Evolutionary conservation across 2,329 filamentous ascomycete genomes (phyloP).

Genomic region (Hypoxylon sp.): DNA sequence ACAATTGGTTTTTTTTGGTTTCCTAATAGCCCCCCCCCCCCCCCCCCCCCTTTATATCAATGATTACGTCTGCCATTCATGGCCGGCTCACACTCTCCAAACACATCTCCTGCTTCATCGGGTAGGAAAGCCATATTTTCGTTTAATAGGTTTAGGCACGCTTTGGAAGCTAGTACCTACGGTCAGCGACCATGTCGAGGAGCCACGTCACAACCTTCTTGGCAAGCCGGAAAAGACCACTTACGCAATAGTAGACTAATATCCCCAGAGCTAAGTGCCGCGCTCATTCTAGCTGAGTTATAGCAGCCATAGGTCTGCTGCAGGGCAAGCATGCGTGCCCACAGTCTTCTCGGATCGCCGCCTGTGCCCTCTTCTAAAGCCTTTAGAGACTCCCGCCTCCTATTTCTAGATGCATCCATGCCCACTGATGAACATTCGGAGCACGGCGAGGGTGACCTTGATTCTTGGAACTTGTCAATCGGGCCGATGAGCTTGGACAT

Average conservation of each 20-base stretch:
- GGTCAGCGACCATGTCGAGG: conserved; percentile 28
- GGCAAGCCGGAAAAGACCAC: conserved; percentile 44
- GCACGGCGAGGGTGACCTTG: conserved; percentile 48
- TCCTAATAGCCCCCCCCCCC: not conserved
- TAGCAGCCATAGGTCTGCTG: conserved; percentile 65
- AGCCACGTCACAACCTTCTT: conserved; percentile 19
- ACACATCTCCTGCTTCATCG: conserved; percentile 47
- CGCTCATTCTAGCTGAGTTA: conserved; percentile 64
- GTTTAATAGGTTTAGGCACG: conserved; percentile 54
- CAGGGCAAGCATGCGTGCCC: conserved; percentile 65
- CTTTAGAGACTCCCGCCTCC: conserved; percentile 51
- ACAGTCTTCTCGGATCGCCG: conserved; percentile 61
- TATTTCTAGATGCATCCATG: conserved; percentile 28
- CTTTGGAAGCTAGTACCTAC: conserved; percentile 51
- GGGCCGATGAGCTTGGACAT: conserved; percentile 21
- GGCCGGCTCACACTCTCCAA: conserved; percentile 41
- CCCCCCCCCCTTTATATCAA: not conserved
- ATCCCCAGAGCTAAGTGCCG: conserved; percentile 61
- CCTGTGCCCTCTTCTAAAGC: conserved; percentile 55
- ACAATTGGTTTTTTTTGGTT: not conserved
- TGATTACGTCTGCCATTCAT: conserved; percentile 17
- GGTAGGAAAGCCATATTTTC: conserved; percentile 53
- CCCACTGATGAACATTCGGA: conserved; percentile 46
- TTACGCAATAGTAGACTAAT: conserved; percentile 62
- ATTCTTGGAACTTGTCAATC: conserved; percentile 39